These are phyloP conservation scores for Jackrogersella minutella DNA, from an alignment of 495 filamentous ascomycete species.

Conservation along the genomic window DNA sequence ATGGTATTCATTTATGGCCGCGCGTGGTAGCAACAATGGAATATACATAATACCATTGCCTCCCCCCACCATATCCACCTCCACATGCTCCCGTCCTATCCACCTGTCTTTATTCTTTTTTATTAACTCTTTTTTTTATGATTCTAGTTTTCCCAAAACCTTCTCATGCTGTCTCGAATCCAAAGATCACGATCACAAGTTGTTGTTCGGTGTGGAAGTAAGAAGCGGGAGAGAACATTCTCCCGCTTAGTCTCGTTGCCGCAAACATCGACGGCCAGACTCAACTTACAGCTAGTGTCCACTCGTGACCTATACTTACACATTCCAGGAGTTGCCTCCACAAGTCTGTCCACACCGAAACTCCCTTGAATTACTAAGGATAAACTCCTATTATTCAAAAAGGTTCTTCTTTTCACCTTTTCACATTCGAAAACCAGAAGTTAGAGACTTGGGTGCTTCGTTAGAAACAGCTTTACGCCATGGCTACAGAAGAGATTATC, in stretches of 20 bases:
- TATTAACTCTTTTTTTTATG: conserved; percentile 13
- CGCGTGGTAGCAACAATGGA: conserved; percentile 17
- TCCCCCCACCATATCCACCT: conserved; percentile 40
- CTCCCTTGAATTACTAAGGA: conserved; percentile 5
- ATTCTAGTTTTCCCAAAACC: conserved; percentile 7
- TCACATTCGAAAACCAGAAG: background rate
- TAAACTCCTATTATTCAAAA: background rate
- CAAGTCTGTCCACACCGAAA: conserved; percentile 15
- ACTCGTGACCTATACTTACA: conserved; percentile 30
- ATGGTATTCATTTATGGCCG: conserved; percentile 34
- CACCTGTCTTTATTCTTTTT: conserved; percentile 29
- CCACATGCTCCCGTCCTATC: conserved; percentile 38
- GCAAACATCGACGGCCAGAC: conserved; percentile 27
- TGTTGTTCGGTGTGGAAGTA: conserved; percentile 35
- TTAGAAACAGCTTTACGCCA: conserved; percentile 19
- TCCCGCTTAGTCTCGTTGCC: conserved; percentile 29
- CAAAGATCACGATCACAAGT: conserved; percentile 25
- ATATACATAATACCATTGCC: conserved; percentile 36
- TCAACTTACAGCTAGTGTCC: conserved; percentile 20
- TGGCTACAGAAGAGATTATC: conserved; percentile 38
- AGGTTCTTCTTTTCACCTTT: background rate
- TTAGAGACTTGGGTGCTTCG: background rate
- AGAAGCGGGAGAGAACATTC: conserved; percentile 31
- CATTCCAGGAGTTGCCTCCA: conserved; percentile 16
- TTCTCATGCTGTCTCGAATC: conserved; percentile 39